Evolutionary conservation across 495 filamentous ascomycete species (phyloP), one percentile per base, ranked within the genome.

Genomic region (Trichoderma virens): DNA sequence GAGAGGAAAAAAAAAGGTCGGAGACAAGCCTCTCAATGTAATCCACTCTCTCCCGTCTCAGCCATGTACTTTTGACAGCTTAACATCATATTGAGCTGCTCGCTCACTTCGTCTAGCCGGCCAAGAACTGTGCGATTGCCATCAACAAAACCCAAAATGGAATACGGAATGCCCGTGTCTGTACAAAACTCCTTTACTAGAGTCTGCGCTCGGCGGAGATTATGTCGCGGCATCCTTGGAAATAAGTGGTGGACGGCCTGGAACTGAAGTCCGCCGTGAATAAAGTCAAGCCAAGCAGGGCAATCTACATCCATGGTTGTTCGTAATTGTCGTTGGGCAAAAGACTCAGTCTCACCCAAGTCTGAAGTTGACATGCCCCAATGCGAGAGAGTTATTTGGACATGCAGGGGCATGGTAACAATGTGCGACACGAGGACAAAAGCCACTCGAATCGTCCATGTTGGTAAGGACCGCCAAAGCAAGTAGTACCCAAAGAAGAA

Each of bases 321-420:
- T 41, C 79, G 72, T 14, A 81, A 70, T 66, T 79, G 77, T 68
- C 73, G 75, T 69, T 81, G 78, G 14, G 79, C 70, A 68, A 82
- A 82, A 14, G 76, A 79, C 62, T 82, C 79, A 38, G 59, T 62
- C 27, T 76, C 76, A 45, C 79, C 78, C 4, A 81, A 74, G 51
- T 81, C 78, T 3, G 77, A 68, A 1, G 77, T 79, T n/a, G 75
- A 74, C 75, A 79, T 82, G 63, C 71, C 76, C 75, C 76, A 81
- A 68, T 82, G 80, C 1, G 78, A 80, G n/a, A 82, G 73, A 0
- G 79, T 82, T 68, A 82, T 80, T 65, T 80, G 79, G 16, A 82
- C 74, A 67, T 82, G 79, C 25, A 82, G 72, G 8, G 78, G 75
- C 75, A 80, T 77, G 62, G 79, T 80, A 67, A 74, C 63, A 60